Conservation (phyloP, 768 basidiomycete species). For the Auricularia cornea region DNA sequence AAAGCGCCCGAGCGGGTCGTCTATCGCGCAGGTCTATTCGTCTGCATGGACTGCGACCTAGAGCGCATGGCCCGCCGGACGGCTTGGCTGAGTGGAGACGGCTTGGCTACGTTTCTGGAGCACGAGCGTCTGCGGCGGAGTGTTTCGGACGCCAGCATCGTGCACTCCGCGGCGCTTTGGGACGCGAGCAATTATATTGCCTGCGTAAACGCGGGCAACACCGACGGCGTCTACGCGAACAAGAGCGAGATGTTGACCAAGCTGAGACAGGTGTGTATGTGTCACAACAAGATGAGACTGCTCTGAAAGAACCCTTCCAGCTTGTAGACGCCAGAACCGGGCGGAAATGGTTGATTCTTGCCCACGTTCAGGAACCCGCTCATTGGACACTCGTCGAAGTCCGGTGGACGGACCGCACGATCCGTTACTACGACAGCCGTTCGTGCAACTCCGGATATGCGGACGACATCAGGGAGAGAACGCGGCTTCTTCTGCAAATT, state of each 20-base stretch:
- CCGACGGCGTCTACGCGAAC: no score
- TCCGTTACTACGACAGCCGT: not conserved
- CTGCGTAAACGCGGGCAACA: no score
- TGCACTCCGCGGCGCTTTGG: not conserved
- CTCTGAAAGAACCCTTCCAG: no score
- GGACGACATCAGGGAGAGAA: not conserved
- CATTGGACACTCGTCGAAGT: not conserved
- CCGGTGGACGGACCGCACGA: not conserved
- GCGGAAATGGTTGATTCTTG: not conserved
- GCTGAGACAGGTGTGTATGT: not conserved
- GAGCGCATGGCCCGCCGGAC: not conserved
- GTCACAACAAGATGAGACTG: not conserved
- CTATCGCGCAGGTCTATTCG: not conserved
- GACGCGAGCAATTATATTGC: not conserved
- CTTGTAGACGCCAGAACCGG: no score
- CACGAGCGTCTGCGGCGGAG: not conserved
- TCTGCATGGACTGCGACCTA: not conserved
- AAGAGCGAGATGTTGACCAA: no score
- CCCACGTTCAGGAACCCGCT: not conserved
- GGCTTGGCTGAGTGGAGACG: not conserved
- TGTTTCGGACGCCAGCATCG: not conserved
- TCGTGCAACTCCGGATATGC: not conserved
- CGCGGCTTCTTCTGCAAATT: not conserved
- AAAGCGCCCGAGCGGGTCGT: not conserved
- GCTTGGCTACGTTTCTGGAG: not conserved